A percentile compares a stretch with the other conserved stretches of the same genome.
Evolutionary conservation across 495 filamentous ascomycete genomes (phyloP).

Genomic region (Aspergillus sclerotiicarbonarius): DNA sequence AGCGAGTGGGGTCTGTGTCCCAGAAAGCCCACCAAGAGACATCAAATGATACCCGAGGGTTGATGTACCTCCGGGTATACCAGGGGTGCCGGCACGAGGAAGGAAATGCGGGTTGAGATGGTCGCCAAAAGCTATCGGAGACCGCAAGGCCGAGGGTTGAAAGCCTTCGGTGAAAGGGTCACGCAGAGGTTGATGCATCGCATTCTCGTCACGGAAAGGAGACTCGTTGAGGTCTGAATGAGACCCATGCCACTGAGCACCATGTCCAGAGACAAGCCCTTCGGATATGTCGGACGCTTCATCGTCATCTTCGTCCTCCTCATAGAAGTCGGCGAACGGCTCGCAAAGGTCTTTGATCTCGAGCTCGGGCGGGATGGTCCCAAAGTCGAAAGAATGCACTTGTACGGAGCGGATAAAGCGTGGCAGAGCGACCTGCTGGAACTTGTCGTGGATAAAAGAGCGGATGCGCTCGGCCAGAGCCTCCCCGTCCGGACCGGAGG

Average conservation of each 20-base stretch:
- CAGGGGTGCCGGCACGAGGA: constrained; percentile 64
- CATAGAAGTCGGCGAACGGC: constrained; percentile 94
- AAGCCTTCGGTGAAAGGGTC: constrained; percentile 29
- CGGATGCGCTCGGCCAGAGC: constrained; percentile 82
- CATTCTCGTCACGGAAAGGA: constrained; percentile 36
- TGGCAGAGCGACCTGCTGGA: constrained; percentile 85
- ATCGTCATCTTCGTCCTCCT: constrained; percentile 66
- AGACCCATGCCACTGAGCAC: constrained; percentile 23
- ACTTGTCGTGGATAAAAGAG: constrained; percentile 91
- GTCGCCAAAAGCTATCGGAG: constrained; percentile 41
- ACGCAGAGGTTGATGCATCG: constrained; percentile 25
- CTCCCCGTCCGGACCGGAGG: constrained; percentile 80
- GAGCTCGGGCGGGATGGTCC: constrained; percentile 73
- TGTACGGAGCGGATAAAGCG: constrained; percentile 96
- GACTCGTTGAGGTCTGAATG: constrained; percentile 30
- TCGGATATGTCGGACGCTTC: constrained; percentile 43
- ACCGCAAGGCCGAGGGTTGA: constrained; percentile 38
- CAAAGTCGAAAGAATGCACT: constrained; percentile 92
- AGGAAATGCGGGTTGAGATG: constrained; percentile 65
- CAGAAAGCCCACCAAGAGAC: constrained; percentile 68
- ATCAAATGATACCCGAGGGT: constrained; percentile 90
- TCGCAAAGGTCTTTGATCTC: constrained; percentile 97
- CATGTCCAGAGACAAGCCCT: constrained; percentile 29
- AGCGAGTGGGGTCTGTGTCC: constrained; percentile 81
- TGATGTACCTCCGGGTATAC: constrained; percentile 80